phyloP scores from a whole-genome alignment of 2,329 filamentous ascomycete species.

The Dactylellina leptospora region DNA sequence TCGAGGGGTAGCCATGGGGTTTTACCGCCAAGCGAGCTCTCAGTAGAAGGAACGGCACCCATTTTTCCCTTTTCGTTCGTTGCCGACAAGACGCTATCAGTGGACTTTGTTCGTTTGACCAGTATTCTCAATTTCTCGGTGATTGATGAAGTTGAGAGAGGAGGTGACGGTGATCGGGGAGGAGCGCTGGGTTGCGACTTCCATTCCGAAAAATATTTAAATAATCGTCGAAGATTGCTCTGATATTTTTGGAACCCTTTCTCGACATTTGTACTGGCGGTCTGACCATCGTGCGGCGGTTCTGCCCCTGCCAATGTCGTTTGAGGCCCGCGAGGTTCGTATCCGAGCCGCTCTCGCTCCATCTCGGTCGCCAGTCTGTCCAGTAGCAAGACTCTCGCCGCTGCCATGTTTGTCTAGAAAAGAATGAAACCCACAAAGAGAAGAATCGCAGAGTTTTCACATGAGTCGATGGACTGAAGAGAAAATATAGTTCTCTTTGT shows the following conservation, averaged over 20 bases:
- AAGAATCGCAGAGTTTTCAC: constrained; percentile 7
- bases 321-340: neutral
- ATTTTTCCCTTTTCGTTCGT: constrained; percentile 16
- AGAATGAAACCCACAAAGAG: too few relatives aligned
- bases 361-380: constrained; percentile 31
- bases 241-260: constrained; percentile 21
- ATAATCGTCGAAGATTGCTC: constrained; percentile 27
- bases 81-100: constrained; percentile 1
- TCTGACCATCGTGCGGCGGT: constrained; percentile 8
- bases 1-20: constrained; percentile 38
- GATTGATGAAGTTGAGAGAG: constrained; percentile 2
- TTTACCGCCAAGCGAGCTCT: constrained; percentile 1
- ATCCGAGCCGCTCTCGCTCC: constrained; percentile 13
- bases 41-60: constrained; percentile 14
- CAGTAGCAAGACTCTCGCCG: constrained; percentile 32
- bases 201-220: constrained; percentile 46
- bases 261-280: constrained; percentile 5
- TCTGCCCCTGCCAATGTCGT: neutral
- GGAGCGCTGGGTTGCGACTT: constrained; percentile 6
- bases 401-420: constrained; percentile 16
- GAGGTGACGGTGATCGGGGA: neutral
- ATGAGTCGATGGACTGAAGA: too few relatives aligned
- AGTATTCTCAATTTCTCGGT: constrained; percentile 24
- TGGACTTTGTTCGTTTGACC: constrained; percentile 20
- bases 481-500: too few relatives aligned